These are phyloP conservation scores for Tolypocladium cylindrosporum DNA, from an alignment of 2,329 filamentous ascomycete species.

Conservation along the genomic window DNA sequence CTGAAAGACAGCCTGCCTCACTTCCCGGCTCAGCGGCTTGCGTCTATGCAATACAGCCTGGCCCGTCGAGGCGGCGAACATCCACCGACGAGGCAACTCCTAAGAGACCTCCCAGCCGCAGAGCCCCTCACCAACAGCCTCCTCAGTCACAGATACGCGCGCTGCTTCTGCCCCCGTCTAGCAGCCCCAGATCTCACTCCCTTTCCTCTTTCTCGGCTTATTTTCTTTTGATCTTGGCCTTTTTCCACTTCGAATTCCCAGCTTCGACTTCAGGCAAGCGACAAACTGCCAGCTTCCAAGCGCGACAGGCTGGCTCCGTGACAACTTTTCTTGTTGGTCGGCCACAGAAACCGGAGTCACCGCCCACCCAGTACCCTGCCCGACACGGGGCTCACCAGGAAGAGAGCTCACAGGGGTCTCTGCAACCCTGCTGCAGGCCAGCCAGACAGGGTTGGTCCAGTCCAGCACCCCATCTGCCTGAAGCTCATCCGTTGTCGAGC, in stretches of 20 bases:
- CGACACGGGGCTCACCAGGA: neutral
- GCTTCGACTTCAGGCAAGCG: neutral
- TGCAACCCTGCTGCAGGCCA: constrained; percentile 5
- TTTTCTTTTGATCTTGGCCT: neutral
- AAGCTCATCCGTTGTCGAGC: constrained; percentile 13
- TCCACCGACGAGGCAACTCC: neutral
- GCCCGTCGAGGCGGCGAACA: neutral
- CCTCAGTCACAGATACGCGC: neutral
- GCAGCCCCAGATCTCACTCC: neutral
- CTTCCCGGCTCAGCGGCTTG: constrained; percentile 3
- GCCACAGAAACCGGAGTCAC: neutral
- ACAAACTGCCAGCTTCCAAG: neutral
- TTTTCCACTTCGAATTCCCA: too few species aligned
- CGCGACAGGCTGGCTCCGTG: neutral
- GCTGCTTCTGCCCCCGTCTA: neutral
- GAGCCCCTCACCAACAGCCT: neutral
- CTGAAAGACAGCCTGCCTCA: constrained; percentile 5
- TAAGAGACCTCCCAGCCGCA: neutral
- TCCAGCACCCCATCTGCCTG: constrained; percentile 7
- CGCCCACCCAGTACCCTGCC: neutral
- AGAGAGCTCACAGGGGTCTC: neutral
- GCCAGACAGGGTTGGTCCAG: constrained; percentile 2
- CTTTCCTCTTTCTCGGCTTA: neutral
- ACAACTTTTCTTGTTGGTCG: neutral
- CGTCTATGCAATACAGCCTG: constrained; percentile 2